These are phyloP conservation scores for Xylariaceae sp. DNA, from an alignment of 2,329 filamentous ascomycete genomes.

Conservation along the genomic window DNA sequence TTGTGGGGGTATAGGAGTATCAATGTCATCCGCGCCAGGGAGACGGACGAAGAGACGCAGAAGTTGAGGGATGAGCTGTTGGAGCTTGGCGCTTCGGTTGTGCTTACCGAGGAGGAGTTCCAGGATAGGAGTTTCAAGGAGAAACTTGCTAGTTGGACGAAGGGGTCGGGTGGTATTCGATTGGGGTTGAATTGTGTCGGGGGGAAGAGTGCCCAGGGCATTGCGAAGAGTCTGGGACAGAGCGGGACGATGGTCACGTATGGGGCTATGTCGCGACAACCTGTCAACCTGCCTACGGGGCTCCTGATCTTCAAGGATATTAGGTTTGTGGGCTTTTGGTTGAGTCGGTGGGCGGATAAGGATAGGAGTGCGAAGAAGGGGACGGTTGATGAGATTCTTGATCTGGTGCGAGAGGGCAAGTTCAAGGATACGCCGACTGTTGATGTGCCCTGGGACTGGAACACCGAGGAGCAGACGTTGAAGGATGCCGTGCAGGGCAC, in stretches of 20 bases:
- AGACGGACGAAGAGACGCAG: constrained; percentile 62
- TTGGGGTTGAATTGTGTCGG: constrained; percentile 93
- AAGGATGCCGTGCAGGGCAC: constrained; percentile 77
- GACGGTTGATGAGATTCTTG: constrained; percentile 82
- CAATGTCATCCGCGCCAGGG: constrained; percentile 78
- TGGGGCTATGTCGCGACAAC: constrained; percentile 90
- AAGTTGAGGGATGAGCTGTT: constrained; percentile 51
- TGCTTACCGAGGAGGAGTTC: constrained; percentile 57
- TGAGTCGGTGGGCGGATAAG: constrained; percentile 80
- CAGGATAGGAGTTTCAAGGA: constrained; percentile 59
- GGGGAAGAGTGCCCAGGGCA: constrained; percentile 74
- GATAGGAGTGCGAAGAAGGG: constrained; percentile 70
- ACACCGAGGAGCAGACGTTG: constrained; percentile 68
- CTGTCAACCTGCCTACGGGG: constrained; percentile 75
- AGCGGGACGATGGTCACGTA: constrained; percentile 84
- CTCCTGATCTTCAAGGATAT: constrained; percentile 93
- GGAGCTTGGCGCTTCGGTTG: constrained; percentile 55
- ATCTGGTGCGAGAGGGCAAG: constrained; percentile 68
- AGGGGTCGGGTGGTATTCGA: constrained; percentile 63
- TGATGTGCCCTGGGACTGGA: constrained; percentile 78
- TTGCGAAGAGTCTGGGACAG: constrained; percentile 71
- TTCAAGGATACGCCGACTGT: constrained; percentile 84
- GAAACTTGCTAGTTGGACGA: constrained; percentile 62
- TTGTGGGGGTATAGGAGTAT: constrained; percentile 89
- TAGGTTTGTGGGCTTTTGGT: constrained; percentile 89